phyloP scores from a whole-genome alignment of 257 asterid species.

The Rubia yunnanensis region DNA sequence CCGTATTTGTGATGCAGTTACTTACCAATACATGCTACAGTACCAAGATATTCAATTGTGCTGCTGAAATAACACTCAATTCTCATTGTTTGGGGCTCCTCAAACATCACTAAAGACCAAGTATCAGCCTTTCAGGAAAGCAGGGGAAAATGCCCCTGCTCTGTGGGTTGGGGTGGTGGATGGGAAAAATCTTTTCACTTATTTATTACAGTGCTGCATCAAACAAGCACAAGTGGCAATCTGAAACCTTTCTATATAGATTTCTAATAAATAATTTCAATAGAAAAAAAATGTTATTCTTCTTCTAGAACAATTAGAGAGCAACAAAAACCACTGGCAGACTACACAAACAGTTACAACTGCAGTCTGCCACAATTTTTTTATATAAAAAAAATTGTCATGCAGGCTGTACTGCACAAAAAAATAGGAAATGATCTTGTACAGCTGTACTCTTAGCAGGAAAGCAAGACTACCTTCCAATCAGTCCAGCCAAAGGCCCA shows the following conservation, averaged over 20 bases:
- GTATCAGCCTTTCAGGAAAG: background rate
- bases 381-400: background rate
- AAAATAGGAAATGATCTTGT: background rate
- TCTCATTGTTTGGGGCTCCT: background rate
- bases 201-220: background rate
- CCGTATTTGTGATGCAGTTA: background rate
- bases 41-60: background rate
- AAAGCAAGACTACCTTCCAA: conserved; percentile 64
- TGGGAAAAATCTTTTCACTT: background rate
- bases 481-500: conserved; percentile 95
- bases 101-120: background rate
- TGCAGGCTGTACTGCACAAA: background rate
- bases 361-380: background rate
- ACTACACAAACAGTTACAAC: background rate
- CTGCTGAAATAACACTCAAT: background rate
- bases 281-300: background rate
- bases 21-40: background rate
- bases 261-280: background rate
- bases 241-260: background rate
- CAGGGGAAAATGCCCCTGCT: background rate
- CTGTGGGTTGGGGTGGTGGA: background rate
- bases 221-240: background rate
- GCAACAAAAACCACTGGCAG: background rate
- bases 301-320: background rate
- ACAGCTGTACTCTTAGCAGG: background rate